Evolutionary conservation across 495 filamentous ascomycete species (phyloP), one percentile per base, ranked within the genome.

Genomic region (Aspergillus sparsus): DNA sequence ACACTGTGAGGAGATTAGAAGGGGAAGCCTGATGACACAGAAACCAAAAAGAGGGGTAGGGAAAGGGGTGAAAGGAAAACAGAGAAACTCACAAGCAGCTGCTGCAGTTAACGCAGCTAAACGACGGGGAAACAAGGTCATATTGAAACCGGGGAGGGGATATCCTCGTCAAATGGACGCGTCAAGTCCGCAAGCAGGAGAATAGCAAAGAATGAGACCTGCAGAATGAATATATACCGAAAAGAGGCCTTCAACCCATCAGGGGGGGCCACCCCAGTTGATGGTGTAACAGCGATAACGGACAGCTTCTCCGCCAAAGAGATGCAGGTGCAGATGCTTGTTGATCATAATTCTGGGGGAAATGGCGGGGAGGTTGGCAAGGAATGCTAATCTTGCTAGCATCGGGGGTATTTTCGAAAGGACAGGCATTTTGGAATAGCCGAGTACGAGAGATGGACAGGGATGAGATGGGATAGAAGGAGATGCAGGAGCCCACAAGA

Each of bases 21-120:
- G 21, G 21, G 45, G 46, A 11, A 41, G 21, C 15, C 18, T 36
- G 33, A 49, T 2, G 18, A 9, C 12, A 55, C 21, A 53, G 15
- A 13, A 18, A 15, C 31, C 21, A 1, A 27, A 27, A 3, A 27
- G 21, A 27, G 21, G 21, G 33, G 1, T 11, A 35, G 12, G 7
- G 3, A 35, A 42, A 51, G 2, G 16, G 7, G n/a, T n/a, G 9
- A 50, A 47, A 15, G 32, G 31, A 5, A 21, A 50, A 7, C 10
- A 12, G 7, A 44, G 7, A 11, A 16, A 61, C 58, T 34, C 45
- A 59, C 61, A 31, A 44, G 51, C 32, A 39, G 16, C 37, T 2
- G 53, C 62, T 31, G 56, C 52, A 32, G 45, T 21, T 42, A 41
- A 35, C 33, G 55, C 46, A n/a, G 55, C 45, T 11, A 58, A 31